Conservation (phyloP, 179 eudicot species). For the Camellia oleifera region DNA sequence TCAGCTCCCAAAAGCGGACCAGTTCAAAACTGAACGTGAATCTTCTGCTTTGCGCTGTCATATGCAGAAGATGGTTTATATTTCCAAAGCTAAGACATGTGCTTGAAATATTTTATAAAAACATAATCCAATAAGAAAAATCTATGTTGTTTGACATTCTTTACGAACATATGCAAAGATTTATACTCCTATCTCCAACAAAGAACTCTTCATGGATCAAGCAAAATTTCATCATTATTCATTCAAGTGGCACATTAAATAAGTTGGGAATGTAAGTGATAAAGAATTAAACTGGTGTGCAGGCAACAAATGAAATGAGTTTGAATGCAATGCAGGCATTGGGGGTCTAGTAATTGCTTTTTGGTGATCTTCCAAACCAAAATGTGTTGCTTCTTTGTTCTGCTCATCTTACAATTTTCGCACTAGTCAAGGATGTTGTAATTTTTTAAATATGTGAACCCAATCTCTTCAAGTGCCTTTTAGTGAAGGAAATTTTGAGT, state of each 20-base stretch:
- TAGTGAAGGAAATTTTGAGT: neutral
- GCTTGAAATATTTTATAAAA: neutral
- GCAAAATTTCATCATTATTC: neutral
- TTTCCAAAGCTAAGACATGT: neutral
- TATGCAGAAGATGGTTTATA: neutral
- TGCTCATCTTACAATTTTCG: neutral
- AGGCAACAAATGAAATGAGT: neutral
- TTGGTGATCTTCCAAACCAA: neutral
- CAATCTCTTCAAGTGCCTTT: neutral
- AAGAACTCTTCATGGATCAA: neutral
- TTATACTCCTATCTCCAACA: neutral
- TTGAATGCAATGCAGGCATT: neutral
- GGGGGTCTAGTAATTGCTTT: neutral
- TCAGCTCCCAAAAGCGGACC: slow-evolving; percentile 34
- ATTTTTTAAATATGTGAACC: neutral
- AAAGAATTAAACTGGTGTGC: neutral
- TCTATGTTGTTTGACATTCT: neutral
- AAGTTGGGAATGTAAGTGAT: neutral
- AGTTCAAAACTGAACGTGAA: neutral
- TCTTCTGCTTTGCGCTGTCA: neutral
- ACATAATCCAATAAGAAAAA: neutral
- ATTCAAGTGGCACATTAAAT: neutral
- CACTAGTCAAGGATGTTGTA: neutral
- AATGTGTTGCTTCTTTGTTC: neutral
- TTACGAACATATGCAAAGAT: neutral